These are phyloP conservation scores for Balakata baccata DNA, from an alignment of 345 rosid genomes.

Conservation along the genomic window DNA sequence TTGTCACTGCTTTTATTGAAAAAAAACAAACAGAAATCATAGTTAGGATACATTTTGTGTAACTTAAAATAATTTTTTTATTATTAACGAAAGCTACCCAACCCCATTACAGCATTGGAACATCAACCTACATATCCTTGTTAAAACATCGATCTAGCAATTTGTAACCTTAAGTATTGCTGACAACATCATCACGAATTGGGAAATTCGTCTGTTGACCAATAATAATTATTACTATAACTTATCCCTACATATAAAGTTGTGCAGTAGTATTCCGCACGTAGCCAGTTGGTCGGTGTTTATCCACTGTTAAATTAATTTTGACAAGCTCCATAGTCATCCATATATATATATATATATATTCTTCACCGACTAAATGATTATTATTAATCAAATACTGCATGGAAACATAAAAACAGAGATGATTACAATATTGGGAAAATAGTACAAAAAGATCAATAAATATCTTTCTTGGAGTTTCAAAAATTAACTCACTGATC, in stretches of 20 bases:
- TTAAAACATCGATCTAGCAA: no score
- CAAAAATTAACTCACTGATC: not conserved
- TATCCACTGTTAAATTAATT: conserved; percentile 10
- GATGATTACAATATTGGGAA: conserved; percentile 1
- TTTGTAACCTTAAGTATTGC: no score
- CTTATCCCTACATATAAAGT: not conserved
- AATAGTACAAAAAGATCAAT: conserved; percentile 17
- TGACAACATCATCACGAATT: conserved; percentile 1
- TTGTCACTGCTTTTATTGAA: no score
- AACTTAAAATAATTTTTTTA: no score
- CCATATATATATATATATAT: no score
- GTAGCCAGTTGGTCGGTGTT: conserved; percentile 12
- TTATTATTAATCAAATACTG: not conserved
- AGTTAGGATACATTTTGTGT: no score
- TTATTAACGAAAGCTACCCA: no score
- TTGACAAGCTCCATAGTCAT: not conserved
- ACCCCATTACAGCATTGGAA: no score
- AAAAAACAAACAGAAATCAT: no score
- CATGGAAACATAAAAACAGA: not conserved
- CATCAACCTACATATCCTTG: no score
- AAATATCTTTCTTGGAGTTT: conserved; percentile 32
- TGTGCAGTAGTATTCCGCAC: conserved; percentile 4
- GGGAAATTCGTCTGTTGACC: not conserved
- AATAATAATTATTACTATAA: not conserved
- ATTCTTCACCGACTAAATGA: conserved; percentile 18